phyloP scores from a whole-genome alignment of 495 filamentous ascomycete species.

The Evernia prunastri region DNA sequence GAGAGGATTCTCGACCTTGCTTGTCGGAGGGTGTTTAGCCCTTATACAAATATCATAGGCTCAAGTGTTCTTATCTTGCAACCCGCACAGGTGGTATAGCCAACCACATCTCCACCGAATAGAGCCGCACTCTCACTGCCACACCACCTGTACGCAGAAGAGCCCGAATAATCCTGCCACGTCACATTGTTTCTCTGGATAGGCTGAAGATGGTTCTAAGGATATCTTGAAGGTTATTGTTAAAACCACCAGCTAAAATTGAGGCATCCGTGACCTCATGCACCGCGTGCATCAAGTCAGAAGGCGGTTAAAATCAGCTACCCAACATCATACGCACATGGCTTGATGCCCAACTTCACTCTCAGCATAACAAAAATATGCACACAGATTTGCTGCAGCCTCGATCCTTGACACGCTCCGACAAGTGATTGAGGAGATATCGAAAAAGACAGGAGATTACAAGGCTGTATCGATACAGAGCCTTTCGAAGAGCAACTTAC shows the following conservation, averaged over 20 bases:
- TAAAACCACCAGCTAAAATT: not conserved
- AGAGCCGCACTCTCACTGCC: not conserved
- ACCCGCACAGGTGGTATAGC: not conserved
- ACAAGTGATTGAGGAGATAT: not conserved
- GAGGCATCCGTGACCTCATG: not conserved
- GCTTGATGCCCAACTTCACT: not conserved
- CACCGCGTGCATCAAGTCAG: not conserved
- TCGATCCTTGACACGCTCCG: not conserved
- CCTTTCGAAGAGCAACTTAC: not conserved
- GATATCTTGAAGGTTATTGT: not conserved
- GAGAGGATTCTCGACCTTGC: not conserved
- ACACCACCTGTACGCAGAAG: not conserved
- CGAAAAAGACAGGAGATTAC: not conserved
- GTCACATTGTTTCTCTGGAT: not conserved
- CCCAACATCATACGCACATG: not conserved
- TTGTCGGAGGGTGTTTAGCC: not conserved
- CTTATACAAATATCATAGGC: not conserved
- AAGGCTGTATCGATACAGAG: not conserved
- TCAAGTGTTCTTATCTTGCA: not conserved
- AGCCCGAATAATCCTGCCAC: not conserved
- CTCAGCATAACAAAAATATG: not conserved
- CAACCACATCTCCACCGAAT: not conserved
- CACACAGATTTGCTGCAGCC: not conserved
- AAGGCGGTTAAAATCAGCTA: not conserved
- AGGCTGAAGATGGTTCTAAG: not conserved